Evolutionary conservation across 2,329 filamentous ascomycete genomes (phyloP).

Genomic region (Neofusicoccum sp.): DNA sequence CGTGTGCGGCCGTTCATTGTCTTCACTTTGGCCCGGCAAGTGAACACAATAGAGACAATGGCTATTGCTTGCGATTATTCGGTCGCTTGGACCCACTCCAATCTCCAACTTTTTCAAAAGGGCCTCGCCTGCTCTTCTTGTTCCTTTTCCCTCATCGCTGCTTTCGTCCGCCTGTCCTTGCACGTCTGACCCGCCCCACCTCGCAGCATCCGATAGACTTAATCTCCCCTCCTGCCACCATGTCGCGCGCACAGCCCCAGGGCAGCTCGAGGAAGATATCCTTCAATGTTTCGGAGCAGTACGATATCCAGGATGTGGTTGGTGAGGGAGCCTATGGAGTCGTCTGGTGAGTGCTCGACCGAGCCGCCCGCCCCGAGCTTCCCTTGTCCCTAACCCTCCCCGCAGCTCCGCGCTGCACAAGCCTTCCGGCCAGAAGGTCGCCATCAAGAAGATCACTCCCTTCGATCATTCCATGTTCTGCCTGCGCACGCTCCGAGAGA

Average conservation of each 20-base stretch:
- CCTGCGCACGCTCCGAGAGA: conserved; percentile 91
- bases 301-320: conserved; percentile 99
- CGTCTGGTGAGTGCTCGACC: conserved; percentile 72
- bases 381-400: conserved; percentile 24
- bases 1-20: conserved; percentile 10
- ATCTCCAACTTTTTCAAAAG: conserved; percentile 10
- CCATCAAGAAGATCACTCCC: conserved; percentile 99
- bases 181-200: not conserved
- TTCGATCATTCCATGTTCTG: conserved; percentile 99
- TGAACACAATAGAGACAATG: conserved; percentile 19
- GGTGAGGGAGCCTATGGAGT: conserved; percentile 98
- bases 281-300: conserved; percentile 99
- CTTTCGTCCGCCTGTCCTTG: not conserved
- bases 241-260: conserved; percentile 37
- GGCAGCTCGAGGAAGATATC: conserved; percentile 83
- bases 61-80: conserved; percentile 11
- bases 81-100: conserved; percentile 11
- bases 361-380: not conserved
- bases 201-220: conserved; percentile 6
- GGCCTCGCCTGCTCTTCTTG: not conserved
- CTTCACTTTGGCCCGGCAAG: conserved; percentile 7
- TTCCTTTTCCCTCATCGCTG: not conserved
- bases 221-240: conserved; percentile 24
- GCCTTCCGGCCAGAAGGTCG: conserved; percentile 95
- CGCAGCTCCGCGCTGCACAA: conserved; percentile 92